Conservation (phyloP, 768 basidiomycete genomes). For the Leucocoprinus sp. region DNA sequence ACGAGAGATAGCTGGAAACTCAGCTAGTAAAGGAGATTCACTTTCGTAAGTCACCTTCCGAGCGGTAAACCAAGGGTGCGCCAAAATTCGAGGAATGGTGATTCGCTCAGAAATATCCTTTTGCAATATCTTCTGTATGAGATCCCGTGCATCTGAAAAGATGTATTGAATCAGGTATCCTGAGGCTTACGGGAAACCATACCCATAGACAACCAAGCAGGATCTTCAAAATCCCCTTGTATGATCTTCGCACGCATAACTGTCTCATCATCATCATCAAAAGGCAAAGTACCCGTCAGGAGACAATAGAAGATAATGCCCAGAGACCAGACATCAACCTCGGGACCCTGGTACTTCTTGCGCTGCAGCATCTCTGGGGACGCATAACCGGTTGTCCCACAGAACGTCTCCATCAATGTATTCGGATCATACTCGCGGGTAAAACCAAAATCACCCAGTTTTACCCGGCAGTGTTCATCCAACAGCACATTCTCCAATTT, state of each 20-base stretch:
- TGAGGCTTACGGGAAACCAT: slow-evolving; percentile 15
- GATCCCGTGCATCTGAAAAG: slow-evolving; percentile 68
- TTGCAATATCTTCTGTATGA: slow-evolving; percentile 71
- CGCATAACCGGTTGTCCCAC: slow-evolving; percentile 92
- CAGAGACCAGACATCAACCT: slow-evolving; percentile 96
- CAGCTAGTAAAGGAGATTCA: slow-evolving; percentile 21
- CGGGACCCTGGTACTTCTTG: slow-evolving; percentile 88
- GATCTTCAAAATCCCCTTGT: slow-evolving; percentile 82
- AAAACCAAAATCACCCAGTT: slow-evolving; percentile 93
- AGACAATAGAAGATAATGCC: slow-evolving; percentile 86
- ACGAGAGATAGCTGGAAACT: slow-evolving; percentile 16
- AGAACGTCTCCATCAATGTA: slow-evolving; percentile 81
- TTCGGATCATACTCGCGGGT: slow-evolving; percentile 85
- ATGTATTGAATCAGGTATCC: slow-evolving; percentile 8
- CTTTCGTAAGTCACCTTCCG: slow-evolving; percentile 26
- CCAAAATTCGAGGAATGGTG: slow-evolving; percentile 77
- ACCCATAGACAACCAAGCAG: slow-evolving; percentile 88
- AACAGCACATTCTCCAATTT: slow-evolving; percentile 94
- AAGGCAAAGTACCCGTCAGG: slow-evolving; percentile 82
- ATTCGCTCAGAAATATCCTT: slow-evolving; percentile 70
- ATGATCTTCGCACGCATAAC: slow-evolving; percentile 82
- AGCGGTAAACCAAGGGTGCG: slow-evolving; percentile 78
- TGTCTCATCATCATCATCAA: slow-evolving; percentile 82
- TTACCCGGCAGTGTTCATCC: slow-evolving; percentile 86
- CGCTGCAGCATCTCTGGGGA: slow-evolving; percentile 88